Percentiles rank a stretch among this genome's conserved stretches.
These are phyloP conservation scores for Mycothermus thermophilus DNA, from an alignment of 495 filamentous ascomycete species.

Conservation along the genomic window DNA sequence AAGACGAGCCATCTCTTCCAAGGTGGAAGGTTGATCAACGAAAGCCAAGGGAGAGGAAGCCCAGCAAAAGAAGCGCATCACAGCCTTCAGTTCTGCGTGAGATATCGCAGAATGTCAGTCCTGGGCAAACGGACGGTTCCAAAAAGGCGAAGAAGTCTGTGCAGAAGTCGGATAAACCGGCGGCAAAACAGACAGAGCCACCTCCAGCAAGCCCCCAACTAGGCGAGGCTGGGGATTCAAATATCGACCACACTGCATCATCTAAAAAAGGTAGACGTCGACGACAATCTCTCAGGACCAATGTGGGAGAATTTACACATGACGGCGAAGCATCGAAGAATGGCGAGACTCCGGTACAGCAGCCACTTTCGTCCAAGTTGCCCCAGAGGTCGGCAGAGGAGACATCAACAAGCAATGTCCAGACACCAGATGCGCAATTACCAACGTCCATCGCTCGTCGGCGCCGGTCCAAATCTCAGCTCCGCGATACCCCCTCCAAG, in stretches of 20 bases:
- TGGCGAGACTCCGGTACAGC: too few species aligned
- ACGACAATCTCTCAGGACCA: too few species aligned
- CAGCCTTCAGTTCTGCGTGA: not conserved
- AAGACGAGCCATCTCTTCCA: conserved; percentile 21
- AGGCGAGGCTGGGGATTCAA: not conserved
- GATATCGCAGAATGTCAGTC: not conserved
- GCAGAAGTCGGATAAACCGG: not conserved
- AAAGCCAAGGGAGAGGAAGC: not conserved
- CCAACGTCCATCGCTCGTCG: too few species aligned
- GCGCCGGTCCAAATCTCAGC: too few species aligned
- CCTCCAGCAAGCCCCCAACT: not conserved
- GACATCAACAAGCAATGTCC: too few species aligned
- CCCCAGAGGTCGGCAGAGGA: too few species aligned
- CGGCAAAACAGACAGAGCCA: not conserved
- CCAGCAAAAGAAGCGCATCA: not conserved
- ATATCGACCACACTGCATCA: not conserved
- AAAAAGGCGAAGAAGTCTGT: too few species aligned
- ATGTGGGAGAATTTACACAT: too few species aligned
- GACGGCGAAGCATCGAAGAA: too few species aligned
- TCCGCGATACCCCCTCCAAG: not conserved
- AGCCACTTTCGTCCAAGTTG: too few species aligned
- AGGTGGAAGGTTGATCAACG: not conserved
- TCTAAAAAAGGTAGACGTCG: not conserved
- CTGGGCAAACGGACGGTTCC: not conserved
- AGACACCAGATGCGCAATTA: too few species aligned